Percentiles rank a stretch among this genome's conserved stretches.
These are phyloP conservation scores for Candida verbasci DNA, from an alignment of 805 yeast genomes.

Conservation along the genomic window DNA sequence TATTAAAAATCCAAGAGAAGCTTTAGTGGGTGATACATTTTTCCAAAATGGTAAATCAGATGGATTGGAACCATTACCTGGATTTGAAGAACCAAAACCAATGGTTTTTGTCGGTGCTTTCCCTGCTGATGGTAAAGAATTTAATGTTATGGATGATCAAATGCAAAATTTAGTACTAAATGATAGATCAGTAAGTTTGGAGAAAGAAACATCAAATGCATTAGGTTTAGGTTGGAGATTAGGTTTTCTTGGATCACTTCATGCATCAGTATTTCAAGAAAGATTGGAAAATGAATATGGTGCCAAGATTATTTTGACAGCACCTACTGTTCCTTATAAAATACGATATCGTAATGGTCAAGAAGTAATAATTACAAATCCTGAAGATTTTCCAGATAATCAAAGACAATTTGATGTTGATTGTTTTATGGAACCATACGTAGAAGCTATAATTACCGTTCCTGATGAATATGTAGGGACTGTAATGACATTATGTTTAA, in stretches of 20 bases:
- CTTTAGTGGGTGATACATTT: constrained; percentile 88
- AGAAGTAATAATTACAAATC: constrained; percentile 72
- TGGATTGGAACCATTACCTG: constrained; percentile 75
- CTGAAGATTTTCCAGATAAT: constrained; percentile 85
- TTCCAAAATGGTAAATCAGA: constrained; percentile 53
- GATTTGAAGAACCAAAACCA: constrained; percentile 95
- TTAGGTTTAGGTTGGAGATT: constrained; percentile 97
- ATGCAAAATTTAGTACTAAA: constrained; percentile 83
- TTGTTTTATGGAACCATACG: constrained; percentile 74
- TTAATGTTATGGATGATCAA: constrained; percentile 83
- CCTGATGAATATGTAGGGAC: constrained; percentile 87
- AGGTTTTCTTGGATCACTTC: constrained; percentile 91
- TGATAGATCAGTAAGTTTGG: constrained; percentile 86
- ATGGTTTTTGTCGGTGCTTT: constrained; percentile 99
- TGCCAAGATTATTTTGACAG: constrained; percentile 83
- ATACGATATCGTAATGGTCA: constrained; percentile 63
- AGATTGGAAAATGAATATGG: constrained; percentile 92
- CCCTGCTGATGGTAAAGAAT: constrained; percentile 92
- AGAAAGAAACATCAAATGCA: constrained; percentile 88
- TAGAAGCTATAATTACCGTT: constrained; percentile 83
- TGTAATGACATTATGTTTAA: constrained; percentile 82
- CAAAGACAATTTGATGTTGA: constrained; percentile 44
- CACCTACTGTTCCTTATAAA: constrained; percentile 93
- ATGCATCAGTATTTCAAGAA: constrained; percentile 92
- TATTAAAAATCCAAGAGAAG: constrained; percentile 82